These are phyloP conservation scores for Taiozyma sp. DNA, from an alignment of 1,139 yeast genomes.

Conservation along the genomic window DNA sequence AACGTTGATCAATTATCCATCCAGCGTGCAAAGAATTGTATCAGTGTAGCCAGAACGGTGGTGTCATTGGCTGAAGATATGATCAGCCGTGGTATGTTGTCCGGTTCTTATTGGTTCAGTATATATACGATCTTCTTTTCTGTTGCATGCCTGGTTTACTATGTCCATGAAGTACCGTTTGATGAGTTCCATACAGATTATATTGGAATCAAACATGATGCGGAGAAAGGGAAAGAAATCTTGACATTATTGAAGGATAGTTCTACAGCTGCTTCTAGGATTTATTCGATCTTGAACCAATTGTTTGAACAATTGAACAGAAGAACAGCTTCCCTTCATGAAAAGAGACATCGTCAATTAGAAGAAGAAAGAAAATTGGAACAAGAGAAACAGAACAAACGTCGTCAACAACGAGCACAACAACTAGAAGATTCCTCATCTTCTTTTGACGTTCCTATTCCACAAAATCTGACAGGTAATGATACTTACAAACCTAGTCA, in stretches of 20 bases:
- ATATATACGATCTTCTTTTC: slow-evolving; percentile 90
- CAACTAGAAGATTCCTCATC: slow-evolving; percentile 6
- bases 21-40: slow-evolving; percentile 80
- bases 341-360: slow-evolving; percentile 12
- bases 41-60: slow-evolving; percentile 79
- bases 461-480: slow-evolving; percentile 19
- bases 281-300: slow-evolving; percentile 73
- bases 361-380: slow-evolving; percentile 1
- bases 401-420: slow-evolving; percentile 15
- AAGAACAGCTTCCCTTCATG: slow-evolving; percentile 47
- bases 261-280: slow-evolving; percentile 75
- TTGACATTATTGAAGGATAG: slow-evolving; percentile 67
- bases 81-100: slow-evolving; percentile 66
- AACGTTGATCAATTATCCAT: slow-evolving; percentile 46
- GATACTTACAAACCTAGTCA: not conserved
- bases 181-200: slow-evolving; percentile 61
- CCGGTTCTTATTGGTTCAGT: slow-evolving; percentile 93
- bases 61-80: slow-evolving; percentile 81
- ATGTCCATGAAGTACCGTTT: slow-evolving; percentile 68
- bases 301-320: slow-evolving; percentile 79
- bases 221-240: slow-evolving; percentile 76
- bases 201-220: slow-evolving; percentile 58
- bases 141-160: slow-evolving; percentile 57
- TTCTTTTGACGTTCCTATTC: slow-evolving; percentile 15
- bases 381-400: slow-evolving; percentile 16